phyloP scores from a whole-genome alignment of 345 rosid genomes.

The Melastoma malabathricum region DNA sequence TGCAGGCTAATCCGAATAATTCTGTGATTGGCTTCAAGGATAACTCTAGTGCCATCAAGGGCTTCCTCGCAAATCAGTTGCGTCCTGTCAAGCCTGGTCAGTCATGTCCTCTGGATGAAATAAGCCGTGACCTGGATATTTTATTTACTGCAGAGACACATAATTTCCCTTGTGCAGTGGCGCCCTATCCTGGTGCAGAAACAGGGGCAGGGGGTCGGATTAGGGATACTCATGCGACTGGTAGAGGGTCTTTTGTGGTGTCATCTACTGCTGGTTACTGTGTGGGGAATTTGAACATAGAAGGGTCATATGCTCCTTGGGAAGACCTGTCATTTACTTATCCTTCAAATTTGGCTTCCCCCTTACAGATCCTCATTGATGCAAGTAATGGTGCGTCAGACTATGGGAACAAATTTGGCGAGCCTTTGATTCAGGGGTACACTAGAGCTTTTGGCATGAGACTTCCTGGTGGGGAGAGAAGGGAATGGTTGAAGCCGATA shows the following conservation, averaged over 20 bases:
- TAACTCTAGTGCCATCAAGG: conserved; percentile 89
- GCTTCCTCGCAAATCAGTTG: conserved; percentile 56
- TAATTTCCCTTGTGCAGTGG: conserved; percentile 98
- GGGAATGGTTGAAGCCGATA: conserved; percentile 96
- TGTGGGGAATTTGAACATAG: conserved; percentile 70
- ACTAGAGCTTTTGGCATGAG: conserved; percentile 88
- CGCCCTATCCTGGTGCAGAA: conserved; percentile 97
- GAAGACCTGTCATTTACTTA: conserved; percentile 67
- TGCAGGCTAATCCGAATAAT: conserved; percentile 65
- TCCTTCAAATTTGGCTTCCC: conserved; percentile 76
- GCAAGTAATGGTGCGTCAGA: conserved; percentile 97
- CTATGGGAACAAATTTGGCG: conserved; percentile 92
- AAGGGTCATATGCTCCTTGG: conserved; percentile 85
- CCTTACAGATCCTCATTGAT: conserved; percentile 73
- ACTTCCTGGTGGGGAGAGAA: conserved; percentile 81
- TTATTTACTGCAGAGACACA: conserved; percentile 93
- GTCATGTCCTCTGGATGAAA: conserved; percentile 36
- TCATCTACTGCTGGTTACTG: conserved; percentile 84
- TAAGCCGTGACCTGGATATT: conserved; percentile 51
- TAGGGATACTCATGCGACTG: conserved; percentile 97
- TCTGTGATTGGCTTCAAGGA: conserved; percentile 90
- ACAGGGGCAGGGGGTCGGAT: conserved; percentile 97
- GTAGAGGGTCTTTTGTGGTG: conserved; percentile 80
- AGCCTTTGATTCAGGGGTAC: conserved; percentile 90
- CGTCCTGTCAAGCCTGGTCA: conserved; percentile 64